Evolutionary conservation across 441 rosid species (phyloP).

Genomic region (Melastoma candidum): DNA sequence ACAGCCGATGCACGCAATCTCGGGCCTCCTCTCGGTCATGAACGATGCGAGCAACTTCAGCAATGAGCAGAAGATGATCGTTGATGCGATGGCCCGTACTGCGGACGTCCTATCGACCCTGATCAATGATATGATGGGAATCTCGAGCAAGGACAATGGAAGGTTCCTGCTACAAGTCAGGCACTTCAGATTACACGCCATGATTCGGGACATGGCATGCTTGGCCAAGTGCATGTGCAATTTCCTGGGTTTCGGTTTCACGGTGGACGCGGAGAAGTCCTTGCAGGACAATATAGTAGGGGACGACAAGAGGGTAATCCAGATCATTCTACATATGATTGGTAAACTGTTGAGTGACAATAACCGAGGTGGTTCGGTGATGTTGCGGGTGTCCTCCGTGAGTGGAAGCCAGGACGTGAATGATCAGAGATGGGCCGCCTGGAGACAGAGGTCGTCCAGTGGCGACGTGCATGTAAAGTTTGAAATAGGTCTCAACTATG

Average conservation of each 20-base stretch:
- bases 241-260: slow-evolving; percentile 7
- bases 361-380: slow-evolving; percentile 18
- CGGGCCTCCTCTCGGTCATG: slow-evolving; percentile 71
- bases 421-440: slow-evolving; percentile 63
- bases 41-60: slow-evolving; percentile 48
- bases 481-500: slow-evolving; percentile 39
- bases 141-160: slow-evolving; percentile 12
- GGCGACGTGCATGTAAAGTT: slow-evolving; percentile 61
- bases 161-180: slow-evolving; percentile 6
- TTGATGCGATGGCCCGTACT: slow-evolving; percentile 75
- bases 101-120: slow-evolving; percentile 66
- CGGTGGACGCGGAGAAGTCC: slow-evolving; percentile 4
- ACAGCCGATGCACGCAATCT: slow-evolving; percentile 80
- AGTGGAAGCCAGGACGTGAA: slow-evolving; percentile 57
- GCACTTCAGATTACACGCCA: slow-evolving; percentile 6
- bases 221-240: slow-evolving; percentile 11
- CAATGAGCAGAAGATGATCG: slow-evolving; percentile 51
- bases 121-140: slow-evolving; percentile 84
- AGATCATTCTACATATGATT: slow-evolving; percentile 10
- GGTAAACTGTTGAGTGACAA: slow-evolving; percentile 3
- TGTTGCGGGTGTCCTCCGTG: slow-evolving; percentile 41
- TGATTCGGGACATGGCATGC: slow-evolving; percentile 7
- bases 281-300: slow-evolving; percentile 5
- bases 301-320: slow-evolving; percentile 7
- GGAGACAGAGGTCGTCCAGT: slow-evolving; percentile 50